Evolutionary conservation across 805 yeast genomes (phyloP).

Genomic region (Ogataea corticis): DNA sequence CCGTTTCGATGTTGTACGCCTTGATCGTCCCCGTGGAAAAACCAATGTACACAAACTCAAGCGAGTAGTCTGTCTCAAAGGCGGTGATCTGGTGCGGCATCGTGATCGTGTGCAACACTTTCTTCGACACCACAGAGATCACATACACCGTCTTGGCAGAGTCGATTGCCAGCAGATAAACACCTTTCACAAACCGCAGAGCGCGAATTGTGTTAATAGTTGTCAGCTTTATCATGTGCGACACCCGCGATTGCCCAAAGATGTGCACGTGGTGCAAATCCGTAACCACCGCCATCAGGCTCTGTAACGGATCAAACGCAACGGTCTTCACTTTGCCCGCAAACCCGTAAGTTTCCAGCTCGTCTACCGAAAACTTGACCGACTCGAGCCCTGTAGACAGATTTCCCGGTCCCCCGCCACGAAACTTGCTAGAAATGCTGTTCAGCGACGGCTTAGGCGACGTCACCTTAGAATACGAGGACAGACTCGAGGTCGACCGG

Average conservation of each 20-base stretch:
- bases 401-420: constrained; percentile 12
- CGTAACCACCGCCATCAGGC: constrained; percentile 80
- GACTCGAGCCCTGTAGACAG: constrained; percentile 35
- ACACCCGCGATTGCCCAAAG: constrained; percentile 82
- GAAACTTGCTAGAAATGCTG: constrained; percentile 14
- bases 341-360: constrained; percentile 51
- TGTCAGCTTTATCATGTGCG: constrained; percentile 58
- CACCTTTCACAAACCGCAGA: constrained; percentile 73
- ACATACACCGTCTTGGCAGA: constrained; percentile 60
- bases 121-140: constrained; percentile 65
- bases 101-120: constrained; percentile 57
- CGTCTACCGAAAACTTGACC: constrained; percentile 31
- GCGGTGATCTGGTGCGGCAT: constrained; percentile 69
- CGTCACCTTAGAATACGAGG: constrained; percentile 11
- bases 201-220: constrained; percentile 51
- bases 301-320: constrained; percentile 87
- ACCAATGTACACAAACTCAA: constrained; percentile 87
- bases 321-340: constrained; percentile 63
- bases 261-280: constrained; percentile 69
- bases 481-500: constrained; percentile 3
- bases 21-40: constrained; percentile 70
- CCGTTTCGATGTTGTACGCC: constrained; percentile 81
- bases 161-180: constrained; percentile 76
- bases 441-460: constrained; percentile 13
- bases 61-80: constrained; percentile 76